phyloP scores from a whole-genome alignment of 805 yeast species.

The Isabelozyma rhagii region DNA sequence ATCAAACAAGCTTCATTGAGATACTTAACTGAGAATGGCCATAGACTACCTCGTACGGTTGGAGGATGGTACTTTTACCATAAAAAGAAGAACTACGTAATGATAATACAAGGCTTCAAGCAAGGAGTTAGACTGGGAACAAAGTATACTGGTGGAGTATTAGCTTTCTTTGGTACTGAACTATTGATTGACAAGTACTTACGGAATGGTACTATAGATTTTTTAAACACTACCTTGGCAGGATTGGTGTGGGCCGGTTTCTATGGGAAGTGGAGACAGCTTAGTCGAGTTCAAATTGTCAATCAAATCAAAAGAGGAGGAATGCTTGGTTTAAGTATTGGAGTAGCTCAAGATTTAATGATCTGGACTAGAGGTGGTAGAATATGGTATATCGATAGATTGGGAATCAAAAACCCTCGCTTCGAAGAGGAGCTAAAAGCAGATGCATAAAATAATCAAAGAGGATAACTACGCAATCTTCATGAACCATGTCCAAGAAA shows the following conservation, averaged over 20 bases:
- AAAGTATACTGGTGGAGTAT: conserved; percentile 40
- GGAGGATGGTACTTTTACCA: conserved; percentile 91
- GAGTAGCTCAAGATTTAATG: conserved; percentile 64
- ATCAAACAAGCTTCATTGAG: conserved; percentile 52
- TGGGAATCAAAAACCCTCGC: conserved; percentile 17
- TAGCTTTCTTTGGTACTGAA: conserved; percentile 58
- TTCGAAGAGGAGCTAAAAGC: not conserved
- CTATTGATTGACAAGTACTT: conserved; percentile 50
- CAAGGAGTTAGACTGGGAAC: conserved; percentile 41
- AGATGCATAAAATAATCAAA: not conserved
- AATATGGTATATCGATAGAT: conserved; percentile 57
- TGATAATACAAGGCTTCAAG: conserved; percentile 53
- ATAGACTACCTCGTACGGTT: conserved; percentile 68
- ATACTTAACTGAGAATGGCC: conserved; percentile 78
- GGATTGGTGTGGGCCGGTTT: conserved; percentile 49
- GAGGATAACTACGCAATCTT: no score
- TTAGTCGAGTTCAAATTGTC: conserved; percentile 42
- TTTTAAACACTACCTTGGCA: conserved; percentile 59
- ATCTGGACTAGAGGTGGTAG: conserved; percentile 57
- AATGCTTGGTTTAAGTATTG: conserved; percentile 56
- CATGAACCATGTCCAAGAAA: no score
- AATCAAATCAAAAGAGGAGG: conserved; percentile 51
- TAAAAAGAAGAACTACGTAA: conserved; percentile 75
- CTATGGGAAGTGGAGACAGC: conserved; percentile 45
- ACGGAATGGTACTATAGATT: conserved; percentile 52